These are phyloP conservation scores for Kwoniella shivajii DNA, from an alignment of 1,284 basidiomycete species.

Conservation along the genomic window DNA sequence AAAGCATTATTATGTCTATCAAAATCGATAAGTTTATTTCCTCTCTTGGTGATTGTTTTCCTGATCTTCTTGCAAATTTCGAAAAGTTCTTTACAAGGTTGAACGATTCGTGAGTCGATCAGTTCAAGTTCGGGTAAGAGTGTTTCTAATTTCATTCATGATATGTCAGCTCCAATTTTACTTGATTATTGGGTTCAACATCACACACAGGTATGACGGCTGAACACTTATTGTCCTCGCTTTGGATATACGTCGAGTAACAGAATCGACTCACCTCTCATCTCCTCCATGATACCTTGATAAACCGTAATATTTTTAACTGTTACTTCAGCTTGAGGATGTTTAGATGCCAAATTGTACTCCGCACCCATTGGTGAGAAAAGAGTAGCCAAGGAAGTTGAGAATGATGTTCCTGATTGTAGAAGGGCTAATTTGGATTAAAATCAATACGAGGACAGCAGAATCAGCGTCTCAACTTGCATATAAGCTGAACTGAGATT, in stretches of 20 bases:
- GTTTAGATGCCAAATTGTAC: conserved; percentile 74
- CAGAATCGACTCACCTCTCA: conserved; percentile 59
- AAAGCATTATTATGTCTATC: conserved; percentile 96
- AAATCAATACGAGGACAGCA: neutral
- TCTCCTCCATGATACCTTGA: conserved; percentile 76
- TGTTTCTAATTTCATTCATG: conserved; percentile 53
- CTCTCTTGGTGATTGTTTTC: conserved; percentile 93
- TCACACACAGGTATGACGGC: too few species aligned
- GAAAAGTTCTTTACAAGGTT: conserved; percentile 86
- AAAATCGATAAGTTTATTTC: conserved; percentile 96
- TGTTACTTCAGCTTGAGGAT: conserved; percentile 77
- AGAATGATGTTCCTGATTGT: conserved; percentile 73
- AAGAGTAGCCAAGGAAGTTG: conserved; percentile 72
- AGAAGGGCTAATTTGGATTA: conserved; percentile 73
- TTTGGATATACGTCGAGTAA: too few species aligned
- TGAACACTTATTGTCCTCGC: too few species aligned
- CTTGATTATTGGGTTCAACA: neutral
- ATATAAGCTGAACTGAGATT: neutral
- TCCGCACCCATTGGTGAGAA: conserved; percentile 82
- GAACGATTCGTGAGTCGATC: conserved; percentile 83
- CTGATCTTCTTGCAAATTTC: conserved; percentile 83
- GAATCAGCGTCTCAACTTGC: neutral
- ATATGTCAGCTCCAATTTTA: neutral
- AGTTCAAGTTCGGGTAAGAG: conserved; percentile 92
- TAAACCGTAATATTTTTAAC: conserved; percentile 75